phyloP scores from a whole-genome alignment of 2,329 filamentous ascomycete species.

The Fusarium haematococcum region DNA sequence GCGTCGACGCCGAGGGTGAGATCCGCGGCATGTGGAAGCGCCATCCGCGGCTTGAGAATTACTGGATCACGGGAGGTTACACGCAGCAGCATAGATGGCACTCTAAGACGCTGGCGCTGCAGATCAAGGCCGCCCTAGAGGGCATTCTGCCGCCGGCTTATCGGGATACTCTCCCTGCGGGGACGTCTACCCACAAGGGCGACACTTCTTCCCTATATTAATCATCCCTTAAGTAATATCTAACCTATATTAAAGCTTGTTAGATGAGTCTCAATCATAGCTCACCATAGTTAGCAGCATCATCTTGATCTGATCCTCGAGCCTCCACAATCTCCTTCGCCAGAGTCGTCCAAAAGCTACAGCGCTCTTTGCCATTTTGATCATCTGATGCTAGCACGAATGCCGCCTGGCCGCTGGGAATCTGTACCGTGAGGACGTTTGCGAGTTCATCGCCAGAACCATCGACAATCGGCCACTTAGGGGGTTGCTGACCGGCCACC shows the following conservation, averaged over 20 bases:
- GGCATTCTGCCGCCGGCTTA: slow-evolving; percentile 25
- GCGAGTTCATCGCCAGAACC: not conserved
- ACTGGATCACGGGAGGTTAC: slow-evolving; percentile 29
- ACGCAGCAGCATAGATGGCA: slow-evolving; percentile 33
- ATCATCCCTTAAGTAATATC: not conserved
- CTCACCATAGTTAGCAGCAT: not conserved
- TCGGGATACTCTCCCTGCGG: not conserved
- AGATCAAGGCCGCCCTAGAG: slow-evolving; percentile 31
- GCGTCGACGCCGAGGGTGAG: slow-evolving; percentile 29
- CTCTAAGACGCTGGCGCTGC: slow-evolving; percentile 27
- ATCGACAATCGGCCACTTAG: not conserved
- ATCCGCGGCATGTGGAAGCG: slow-evolving; percentile 39
- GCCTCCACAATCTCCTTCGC: not conserved
- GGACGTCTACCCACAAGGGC: not conserved
- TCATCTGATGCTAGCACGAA: not conserved
- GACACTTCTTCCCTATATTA: not conserved
- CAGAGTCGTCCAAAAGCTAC: not conserved
- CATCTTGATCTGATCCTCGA: not conserved
- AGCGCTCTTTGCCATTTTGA: not conserved
- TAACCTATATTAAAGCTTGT: not conserved
- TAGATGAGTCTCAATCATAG: not conserved
- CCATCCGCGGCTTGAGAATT: slow-evolving; percentile 23
- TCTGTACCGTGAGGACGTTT: not conserved
- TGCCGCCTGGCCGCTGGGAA: not conserved
- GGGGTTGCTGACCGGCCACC: not conserved